phyloP scores from a whole-genome alignment of 495 filamentous ascomycete species.

The Amorphotheca resinae region DNA sequence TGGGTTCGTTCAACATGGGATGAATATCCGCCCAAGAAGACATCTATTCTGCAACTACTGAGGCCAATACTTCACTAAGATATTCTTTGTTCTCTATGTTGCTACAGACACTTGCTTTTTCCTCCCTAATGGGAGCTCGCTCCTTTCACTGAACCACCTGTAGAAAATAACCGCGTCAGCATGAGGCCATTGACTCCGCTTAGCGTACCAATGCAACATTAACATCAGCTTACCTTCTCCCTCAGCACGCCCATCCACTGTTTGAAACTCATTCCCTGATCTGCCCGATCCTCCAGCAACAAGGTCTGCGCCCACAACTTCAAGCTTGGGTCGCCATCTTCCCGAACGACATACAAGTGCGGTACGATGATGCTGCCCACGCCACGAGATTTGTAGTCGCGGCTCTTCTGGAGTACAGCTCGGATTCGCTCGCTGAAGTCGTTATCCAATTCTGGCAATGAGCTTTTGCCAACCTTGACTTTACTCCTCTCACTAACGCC shows the following conservation, averaged over 20 bases:
- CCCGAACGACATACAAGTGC: slow-evolving; percentile 83
- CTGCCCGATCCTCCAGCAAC: slow-evolving; percentile 88
- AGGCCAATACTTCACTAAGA: not conserved
- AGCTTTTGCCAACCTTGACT: slow-evolving; percentile 82
- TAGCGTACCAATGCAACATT: not conserved
- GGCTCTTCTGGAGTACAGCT: slow-evolving; percentile 81
- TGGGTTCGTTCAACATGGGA: too few relatives aligned
- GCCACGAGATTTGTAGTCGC: slow-evolving; percentile 70
- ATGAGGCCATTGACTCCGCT: slow-evolving; percentile 11
- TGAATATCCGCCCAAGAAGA: too few relatives aligned
- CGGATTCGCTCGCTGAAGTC: slow-evolving; percentile 94
- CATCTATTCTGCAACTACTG: slow-evolving; percentile 2
- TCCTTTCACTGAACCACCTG: slow-evolving; percentile 33
- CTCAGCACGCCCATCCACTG: slow-evolving; percentile 88
- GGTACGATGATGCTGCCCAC: slow-evolving; percentile 86
- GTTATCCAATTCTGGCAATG: slow-evolving; percentile 74
- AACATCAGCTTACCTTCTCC: slow-evolving; percentile 75
- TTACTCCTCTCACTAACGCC: slow-evolving; percentile 65
- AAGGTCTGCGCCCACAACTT: slow-evolving; percentile 95
- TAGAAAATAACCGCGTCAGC: slow-evolving; percentile 17
- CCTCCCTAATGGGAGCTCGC: slow-evolving; percentile 1
- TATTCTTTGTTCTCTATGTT: slow-evolving; percentile 12
- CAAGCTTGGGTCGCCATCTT: slow-evolving; percentile 90
- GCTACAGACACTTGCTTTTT: slow-evolving; percentile 16
- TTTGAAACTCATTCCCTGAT: slow-evolving; percentile 79